Evolutionary conservation across 768 basidiomycete genomes (phyloP).

Genomic region (Tylopilus balloui): DNA sequence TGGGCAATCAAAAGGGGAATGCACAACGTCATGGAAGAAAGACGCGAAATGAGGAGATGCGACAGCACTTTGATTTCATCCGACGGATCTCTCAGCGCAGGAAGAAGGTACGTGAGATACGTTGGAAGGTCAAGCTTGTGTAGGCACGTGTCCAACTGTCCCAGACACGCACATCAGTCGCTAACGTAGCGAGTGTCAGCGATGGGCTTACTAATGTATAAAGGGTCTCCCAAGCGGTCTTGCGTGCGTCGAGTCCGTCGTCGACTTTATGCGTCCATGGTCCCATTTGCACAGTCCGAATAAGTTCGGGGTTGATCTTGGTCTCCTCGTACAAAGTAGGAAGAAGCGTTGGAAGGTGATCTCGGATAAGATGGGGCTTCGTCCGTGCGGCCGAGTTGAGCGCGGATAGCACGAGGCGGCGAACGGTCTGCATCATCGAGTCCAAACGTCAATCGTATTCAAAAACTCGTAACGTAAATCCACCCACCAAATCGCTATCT

Average conservation of each 20-base stretch:
- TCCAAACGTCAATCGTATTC: not conserved
- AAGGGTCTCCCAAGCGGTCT: conserved; percentile 96
- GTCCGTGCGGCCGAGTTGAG: conserved; percentile 94
- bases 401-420: conserved; percentile 83
- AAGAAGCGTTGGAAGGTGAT: conserved; percentile 71
- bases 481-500: conserved; percentile 79
- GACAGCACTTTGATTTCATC: conserved; percentile 98
- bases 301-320: conserved; percentile 66
- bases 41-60: conserved; percentile 91
- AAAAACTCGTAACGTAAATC: not conserved
- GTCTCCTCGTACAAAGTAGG: conserved; percentile 88
- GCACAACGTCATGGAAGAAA: conserved; percentile 64
- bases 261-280: conserved; percentile 97
- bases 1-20: conserved; percentile 45
- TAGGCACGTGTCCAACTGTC: conserved; percentile 86
- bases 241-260: conserved; percentile 92
- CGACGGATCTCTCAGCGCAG: conserved; percentile 81
- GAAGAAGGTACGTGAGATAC: conserved; percentile 76
- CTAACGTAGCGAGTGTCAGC: not conserved
- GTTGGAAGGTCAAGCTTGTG: conserved; percentile 81
- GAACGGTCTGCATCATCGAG: conserved; percentile 70
- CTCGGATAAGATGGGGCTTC: conserved; percentile 87
- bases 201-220: conserved; percentile 73
- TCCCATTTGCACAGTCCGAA: conserved; percentile 93
- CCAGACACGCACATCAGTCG: not conserved